Conservation (phyloP, 768 basidiomycete species). For the Mycena filopes region DNA sequence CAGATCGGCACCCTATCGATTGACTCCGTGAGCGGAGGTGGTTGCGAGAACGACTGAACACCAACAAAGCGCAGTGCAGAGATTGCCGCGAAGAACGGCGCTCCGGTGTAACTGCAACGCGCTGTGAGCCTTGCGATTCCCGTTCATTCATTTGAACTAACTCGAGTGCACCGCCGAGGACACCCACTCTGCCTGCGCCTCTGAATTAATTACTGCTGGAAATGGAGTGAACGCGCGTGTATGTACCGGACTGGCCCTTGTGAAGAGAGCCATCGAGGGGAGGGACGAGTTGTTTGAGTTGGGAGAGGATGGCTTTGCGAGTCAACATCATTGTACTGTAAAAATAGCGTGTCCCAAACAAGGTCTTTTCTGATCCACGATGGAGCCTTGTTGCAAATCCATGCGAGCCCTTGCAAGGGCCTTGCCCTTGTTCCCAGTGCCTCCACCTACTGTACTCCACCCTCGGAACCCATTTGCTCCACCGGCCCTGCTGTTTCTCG, state of each 20-base stretch:
- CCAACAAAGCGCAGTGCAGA: conserved; percentile 86
- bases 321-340: conserved; percentile 8
- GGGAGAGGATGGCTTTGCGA: conserved; percentile 67
- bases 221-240: background rate
- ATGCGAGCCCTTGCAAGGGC: too few species aligned
- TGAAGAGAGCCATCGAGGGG: conserved; percentile 89
- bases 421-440: background rate
- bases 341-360: conserved; percentile 1
- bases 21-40: conserved; percentile 1
- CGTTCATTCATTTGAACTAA: conserved; percentile 51
- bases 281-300: conserved; percentile 87
- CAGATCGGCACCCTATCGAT: conserved; percentile 83
- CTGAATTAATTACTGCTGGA: conserved; percentile 11
- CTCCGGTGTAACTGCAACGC: conserved; percentile 86
- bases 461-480: conserved; percentile 17
- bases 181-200: conserved; percentile 82
- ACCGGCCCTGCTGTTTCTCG: background rate
- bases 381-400: too few species aligned
- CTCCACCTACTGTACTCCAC: too few species aligned
- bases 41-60: conserved; percentile 23
- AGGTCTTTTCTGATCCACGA: too few species aligned
- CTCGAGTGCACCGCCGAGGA: conserved; percentile 95
- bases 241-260: conserved; percentile 92
- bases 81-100: conserved; percentile 95
- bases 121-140: background rate